These are phyloP conservation scores for Eucalyptus shirleyi DNA, from an alignment of 345 rosid genomes.

Conservation along the genomic window DNA sequence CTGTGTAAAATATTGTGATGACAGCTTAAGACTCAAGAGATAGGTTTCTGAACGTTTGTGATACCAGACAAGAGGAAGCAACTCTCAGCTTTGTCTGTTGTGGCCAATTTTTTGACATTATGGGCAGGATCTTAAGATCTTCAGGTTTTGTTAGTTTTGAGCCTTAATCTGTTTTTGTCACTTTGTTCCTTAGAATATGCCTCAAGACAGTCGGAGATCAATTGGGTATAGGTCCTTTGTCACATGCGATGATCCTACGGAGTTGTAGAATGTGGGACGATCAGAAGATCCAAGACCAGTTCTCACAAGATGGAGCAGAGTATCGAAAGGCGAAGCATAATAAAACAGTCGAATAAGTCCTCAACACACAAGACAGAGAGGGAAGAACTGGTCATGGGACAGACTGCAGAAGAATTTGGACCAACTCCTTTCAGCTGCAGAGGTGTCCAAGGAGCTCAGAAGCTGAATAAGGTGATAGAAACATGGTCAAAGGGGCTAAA, in stretches of 20 bases:
- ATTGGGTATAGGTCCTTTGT: slow-evolving; percentile 70
- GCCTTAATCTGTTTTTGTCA: background rate
- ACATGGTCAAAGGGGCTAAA: slow-evolving; percentile 45
- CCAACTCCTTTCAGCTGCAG: slow-evolving; percentile 59
- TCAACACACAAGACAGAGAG: slow-evolving; percentile 2
- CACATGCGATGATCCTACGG: slow-evolving; percentile 79
- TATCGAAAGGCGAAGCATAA: background rate
- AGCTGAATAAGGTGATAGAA: slow-evolving; percentile 56
- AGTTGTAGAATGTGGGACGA: slow-evolving; percentile 67
- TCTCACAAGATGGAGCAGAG: slow-evolving; percentile 25
- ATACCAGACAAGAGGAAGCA: background rate
- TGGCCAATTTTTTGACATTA: background rate
- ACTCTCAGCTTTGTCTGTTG: background rate
- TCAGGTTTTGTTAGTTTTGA: slow-evolving; percentile 2
- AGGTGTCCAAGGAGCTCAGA: slow-evolving; percentile 71
- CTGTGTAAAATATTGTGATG: background rate
- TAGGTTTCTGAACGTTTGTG: background rate
- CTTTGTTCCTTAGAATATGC: slow-evolving; percentile 30
- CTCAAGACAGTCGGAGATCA: slow-evolving; percentile 43
- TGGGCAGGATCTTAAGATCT: background rate
- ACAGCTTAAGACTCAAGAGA: background rate
- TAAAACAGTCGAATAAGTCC: slow-evolving; percentile 7
- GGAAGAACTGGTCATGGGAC: background rate
- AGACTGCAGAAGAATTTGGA: slow-evolving; percentile 1
- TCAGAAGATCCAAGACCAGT: slow-evolving; percentile 45